phyloP scores from a whole-genome alignment of 371 early-diverging fungal species.

The Zopfochytrium polystomum region DNA sequence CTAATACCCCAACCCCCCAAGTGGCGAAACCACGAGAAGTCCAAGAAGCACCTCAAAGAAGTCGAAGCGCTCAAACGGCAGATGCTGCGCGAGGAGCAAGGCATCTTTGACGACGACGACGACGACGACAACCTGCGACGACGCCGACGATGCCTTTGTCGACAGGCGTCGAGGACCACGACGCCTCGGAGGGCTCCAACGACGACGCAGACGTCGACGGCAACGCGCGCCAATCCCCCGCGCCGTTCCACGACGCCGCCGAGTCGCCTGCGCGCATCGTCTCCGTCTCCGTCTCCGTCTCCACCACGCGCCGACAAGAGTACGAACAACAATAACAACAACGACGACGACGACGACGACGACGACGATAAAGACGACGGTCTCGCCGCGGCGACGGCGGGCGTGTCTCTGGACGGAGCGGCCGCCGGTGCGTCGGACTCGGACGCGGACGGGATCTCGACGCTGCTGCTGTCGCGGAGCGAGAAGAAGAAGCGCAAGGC shows the following conservation, averaged over 20 bases:
- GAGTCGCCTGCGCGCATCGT: slow-evolving; percentile 2
- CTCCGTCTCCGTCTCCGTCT: too few species aligned
- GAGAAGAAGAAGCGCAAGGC: neutral
- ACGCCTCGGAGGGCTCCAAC: slow-evolving; percentile 8
- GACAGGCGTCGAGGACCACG: slow-evolving; percentile 4
- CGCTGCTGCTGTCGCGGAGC: neutral
- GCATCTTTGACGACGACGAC: neutral
- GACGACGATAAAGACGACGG: neutral
- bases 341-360: neutral
- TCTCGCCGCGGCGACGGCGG: neutral
- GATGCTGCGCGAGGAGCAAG: slow-evolving; percentile 61
- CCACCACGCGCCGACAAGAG: slow-evolving; percentile 1
- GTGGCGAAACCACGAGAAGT: slow-evolving; percentile 71
- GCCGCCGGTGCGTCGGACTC: neutral
- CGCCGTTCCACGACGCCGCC: slow-evolving; percentile 1
- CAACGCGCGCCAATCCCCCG: too few species aligned
- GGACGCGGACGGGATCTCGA: neutral
- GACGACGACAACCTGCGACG: slow-evolving; percentile 8
- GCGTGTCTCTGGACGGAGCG: neutral
- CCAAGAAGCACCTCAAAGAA: slow-evolving; percentile 70
- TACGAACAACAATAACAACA: neutral
- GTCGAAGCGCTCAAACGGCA: slow-evolving; percentile 62
- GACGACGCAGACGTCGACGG: slow-evolving; percentile 8
- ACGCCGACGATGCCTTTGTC: neutral
- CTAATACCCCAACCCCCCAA: slow-evolving; percentile 3